Conservation (phyloP, 495 filamentous ascomycete species). For the Penicillium fimorum region DNA sequence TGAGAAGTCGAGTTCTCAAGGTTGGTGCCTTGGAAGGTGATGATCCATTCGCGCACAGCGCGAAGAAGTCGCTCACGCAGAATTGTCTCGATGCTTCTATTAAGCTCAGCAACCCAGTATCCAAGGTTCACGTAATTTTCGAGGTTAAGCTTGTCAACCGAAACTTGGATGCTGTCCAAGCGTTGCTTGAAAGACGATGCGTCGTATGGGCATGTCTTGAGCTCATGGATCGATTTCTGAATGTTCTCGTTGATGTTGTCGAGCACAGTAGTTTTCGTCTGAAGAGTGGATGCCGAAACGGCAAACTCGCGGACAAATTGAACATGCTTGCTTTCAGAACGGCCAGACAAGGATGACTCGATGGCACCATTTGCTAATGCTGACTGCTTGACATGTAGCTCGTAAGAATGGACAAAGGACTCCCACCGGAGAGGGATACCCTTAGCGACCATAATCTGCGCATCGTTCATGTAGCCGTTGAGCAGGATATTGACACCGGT, state of each 20-base stretch:
- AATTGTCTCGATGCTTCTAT: slow-evolving; percentile 74
- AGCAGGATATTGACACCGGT: slow-evolving; percentile 80
- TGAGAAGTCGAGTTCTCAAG: slow-evolving; percentile 37
- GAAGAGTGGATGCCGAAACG: slow-evolving; percentile 75
- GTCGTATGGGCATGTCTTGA: slow-evolving; percentile 84
- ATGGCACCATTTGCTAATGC: slow-evolving; percentile 56
- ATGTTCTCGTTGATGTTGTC: slow-evolving; percentile 77
- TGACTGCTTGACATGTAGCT: slow-evolving; percentile 78
- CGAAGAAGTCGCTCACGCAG: slow-evolving; percentile 73
- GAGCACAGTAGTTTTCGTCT: slow-evolving; percentile 77
- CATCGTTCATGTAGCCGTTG: slow-evolving; percentile 86
- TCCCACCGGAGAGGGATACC: slow-evolving; percentile 92
- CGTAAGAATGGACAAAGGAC: slow-evolving; percentile 94
- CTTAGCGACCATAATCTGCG: slow-evolving; percentile 74
- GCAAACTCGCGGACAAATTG: slow-evolving; percentile 95
- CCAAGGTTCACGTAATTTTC: slow-evolving; percentile 91
- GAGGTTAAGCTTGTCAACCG: slow-evolving; percentile 91
- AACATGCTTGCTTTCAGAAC: slow-evolving; percentile 86
- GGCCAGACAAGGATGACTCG: slow-evolving; percentile 54
- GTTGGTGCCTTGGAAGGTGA: slow-evolving; percentile 67
- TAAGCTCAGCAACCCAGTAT: slow-evolving; percentile 84
- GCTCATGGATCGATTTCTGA: slow-evolving; percentile 74
- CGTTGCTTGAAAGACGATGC: slow-evolving; percentile 69
- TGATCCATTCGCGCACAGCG: slow-evolving; percentile 81
- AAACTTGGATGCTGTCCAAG: slow-evolving; percentile 79